phyloP scores from a whole-genome alignment of 257 asterid genomes.

The Petunia secreta region DNA sequence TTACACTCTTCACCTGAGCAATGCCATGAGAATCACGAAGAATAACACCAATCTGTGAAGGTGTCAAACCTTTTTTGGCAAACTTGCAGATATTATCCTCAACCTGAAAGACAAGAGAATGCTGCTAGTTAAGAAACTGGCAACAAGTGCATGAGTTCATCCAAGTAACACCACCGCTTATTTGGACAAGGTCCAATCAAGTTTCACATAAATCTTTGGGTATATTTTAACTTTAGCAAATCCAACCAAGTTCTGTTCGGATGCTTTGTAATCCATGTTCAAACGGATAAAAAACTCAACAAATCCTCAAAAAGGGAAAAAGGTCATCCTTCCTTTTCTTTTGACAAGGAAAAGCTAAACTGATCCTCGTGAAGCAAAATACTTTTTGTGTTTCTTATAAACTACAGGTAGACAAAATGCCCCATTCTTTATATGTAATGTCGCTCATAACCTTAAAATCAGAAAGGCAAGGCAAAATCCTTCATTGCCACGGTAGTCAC shows the following conservation, averaged over 20 bases:
- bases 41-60: constrained; percentile 71
- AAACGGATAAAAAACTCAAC: neutral
- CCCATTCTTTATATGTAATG: neutral
- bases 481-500: neutral
- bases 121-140: constrained; percentile 6
- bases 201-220: no score
- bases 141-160: neutral
- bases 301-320: neutral
- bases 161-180: neutral
- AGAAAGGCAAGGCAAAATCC: neutral
- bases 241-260: neutral
- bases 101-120: constrained; percentile 43
- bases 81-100: constrained; percentile 69
- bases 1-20: constrained; percentile 55
- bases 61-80: constrained; percentile 70
- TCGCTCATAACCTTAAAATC: neutral
- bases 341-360: neutral
- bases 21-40: constrained; percentile 80
- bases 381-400: neutral
- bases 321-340: no score
- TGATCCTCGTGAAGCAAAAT: neutral
- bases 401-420: neutral
- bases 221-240: no score
- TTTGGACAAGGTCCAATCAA: neutral
- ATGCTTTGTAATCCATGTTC: neutral